Percentiles rank a stretch among this genome's conserved stretches.
phyloP scores from a whole-genome alignment of 2,329 filamentous ascomycete species.

The Ophiostoma ulmi region DNA sequence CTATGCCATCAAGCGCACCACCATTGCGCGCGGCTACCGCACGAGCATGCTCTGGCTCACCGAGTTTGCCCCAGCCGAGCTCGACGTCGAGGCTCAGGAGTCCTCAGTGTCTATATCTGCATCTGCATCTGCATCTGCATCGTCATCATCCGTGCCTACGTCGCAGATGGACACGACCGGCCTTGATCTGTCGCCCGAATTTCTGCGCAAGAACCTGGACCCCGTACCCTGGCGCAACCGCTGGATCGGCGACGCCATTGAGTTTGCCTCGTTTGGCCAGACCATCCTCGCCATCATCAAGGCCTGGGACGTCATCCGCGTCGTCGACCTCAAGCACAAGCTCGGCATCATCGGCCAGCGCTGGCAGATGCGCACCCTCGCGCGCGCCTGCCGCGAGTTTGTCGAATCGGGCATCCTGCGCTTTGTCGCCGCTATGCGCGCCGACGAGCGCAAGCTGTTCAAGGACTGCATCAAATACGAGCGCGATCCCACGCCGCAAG shows the following conservation, averaged over 20 bases:
- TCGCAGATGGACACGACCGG: slow-evolving; percentile 21
- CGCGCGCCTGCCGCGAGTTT: slow-evolving; percentile 55
- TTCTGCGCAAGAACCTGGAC: slow-evolving; percentile 41
- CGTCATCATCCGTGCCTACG: background rate
- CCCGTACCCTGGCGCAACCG: slow-evolving; percentile 52
- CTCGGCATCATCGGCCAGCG: slow-evolving; percentile 50
- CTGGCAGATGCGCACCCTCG: slow-evolving; percentile 57
- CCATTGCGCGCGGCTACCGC: slow-evolving; percentile 53
- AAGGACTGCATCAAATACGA: slow-evolving; percentile 58
- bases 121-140: background rate
- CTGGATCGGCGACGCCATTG: slow-evolving; percentile 56
- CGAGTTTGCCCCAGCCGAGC: slow-evolving; percentile 46
- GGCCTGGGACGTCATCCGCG: slow-evolving; percentile 54
- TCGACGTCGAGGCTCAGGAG: slow-evolving; percentile 34
- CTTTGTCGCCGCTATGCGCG: slow-evolving; percentile 53
- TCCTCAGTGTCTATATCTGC: background rate
- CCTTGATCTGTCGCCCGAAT: slow-evolving; percentile 34
- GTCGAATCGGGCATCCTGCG: slow-evolving; percentile 51
- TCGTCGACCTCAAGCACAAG: slow-evolving; percentile 54
- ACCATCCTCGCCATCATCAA: slow-evolving; percentile 54
- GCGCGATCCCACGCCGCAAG: slow-evolving; percentile 50
- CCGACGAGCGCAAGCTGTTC: slow-evolving; percentile 46
- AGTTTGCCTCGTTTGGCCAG: slow-evolving; percentile 53
- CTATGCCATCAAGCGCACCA: slow-evolving; percentile 57
- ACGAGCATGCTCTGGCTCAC: slow-evolving; percentile 60